Conservation (phyloP, 2,329 filamentous ascomycete genomes). For the Ampelomyces quisqualis region DNA sequence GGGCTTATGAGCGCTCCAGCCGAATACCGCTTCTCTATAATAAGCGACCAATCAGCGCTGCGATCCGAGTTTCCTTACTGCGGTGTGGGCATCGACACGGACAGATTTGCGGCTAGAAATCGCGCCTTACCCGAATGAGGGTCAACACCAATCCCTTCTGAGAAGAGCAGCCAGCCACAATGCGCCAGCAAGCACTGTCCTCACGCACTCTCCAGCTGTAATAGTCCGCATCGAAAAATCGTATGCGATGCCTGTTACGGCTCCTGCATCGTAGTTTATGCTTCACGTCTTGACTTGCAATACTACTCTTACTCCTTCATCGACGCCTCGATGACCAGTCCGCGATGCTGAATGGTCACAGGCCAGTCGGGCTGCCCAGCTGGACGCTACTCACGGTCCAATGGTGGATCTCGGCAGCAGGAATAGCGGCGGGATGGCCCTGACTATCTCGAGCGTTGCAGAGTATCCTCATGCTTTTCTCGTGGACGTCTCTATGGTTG, state of each 20-base stretch:
- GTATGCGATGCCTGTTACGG: slow-evolving; percentile 27
- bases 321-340: slow-evolving; percentile 29
- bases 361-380: slow-evolving; percentile 32
- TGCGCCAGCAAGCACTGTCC: slow-evolving; percentile 29
- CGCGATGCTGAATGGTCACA: slow-evolving; percentile 39
- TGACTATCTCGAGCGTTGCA: slow-evolving; percentile 36
- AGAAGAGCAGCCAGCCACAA: slow-evolving; percentile 24
- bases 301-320: slow-evolving; percentile 36
- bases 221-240: slow-evolving; percentile 33
- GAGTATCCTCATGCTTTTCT: slow-evolving; percentile 20
- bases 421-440: slow-evolving; percentile 42
- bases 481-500: slow-evolving; percentile 31
- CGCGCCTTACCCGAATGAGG: slow-evolving; percentile 31
- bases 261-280: slow-evolving; percentile 27
- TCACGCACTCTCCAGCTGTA: slow-evolving; percentile 34
- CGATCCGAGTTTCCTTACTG: no score
- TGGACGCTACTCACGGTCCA: slow-evolving; percentile 39
- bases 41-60: slow-evolving; percentile 27
- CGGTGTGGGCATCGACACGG: no score
- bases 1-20: slow-evolving; percentile 24
- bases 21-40: slow-evolving; percentile 20
- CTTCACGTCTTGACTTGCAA: slow-evolving; percentile 17
- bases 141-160: slow-evolving; percentile 20
- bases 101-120: slow-evolving; percentile 18
- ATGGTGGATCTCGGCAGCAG: slow-evolving; percentile 42